These are phyloP conservation scores for Macrolepiota albuminosa DNA, from an alignment of 768 basidiomycete genomes.

Conservation along the genomic window DNA sequence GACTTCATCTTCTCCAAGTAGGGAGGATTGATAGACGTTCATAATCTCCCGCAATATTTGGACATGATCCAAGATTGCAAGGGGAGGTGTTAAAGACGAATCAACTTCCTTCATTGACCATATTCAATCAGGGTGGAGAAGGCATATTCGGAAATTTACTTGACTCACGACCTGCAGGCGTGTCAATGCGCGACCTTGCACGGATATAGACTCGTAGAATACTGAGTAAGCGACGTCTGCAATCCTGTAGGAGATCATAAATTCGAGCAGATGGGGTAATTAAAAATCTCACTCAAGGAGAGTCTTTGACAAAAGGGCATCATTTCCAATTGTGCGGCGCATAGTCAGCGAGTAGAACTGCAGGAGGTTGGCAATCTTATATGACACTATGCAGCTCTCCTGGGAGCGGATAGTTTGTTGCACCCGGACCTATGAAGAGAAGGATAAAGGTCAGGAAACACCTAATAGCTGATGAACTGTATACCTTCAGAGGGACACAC, in stretches of 20 bases:
- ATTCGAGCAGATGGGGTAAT: not conserved
- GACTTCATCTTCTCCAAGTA: constrained; percentile 55
- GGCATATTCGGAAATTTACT: not conserved
- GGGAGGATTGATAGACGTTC: constrained; percentile 82
- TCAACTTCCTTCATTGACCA: constrained; percentile 48
- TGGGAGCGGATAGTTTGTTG: constrained; percentile 91
- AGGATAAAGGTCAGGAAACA: not conserved
- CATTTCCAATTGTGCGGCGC: constrained; percentile 85
- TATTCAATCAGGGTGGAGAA: constrained; percentile 13
- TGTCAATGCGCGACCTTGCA: constrained; percentile 67
- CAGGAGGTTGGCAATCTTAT: constrained; percentile 90
- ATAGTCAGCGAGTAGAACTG: constrained; percentile 95
- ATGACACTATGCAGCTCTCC: constrained; percentile 88
- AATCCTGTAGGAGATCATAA: constrained; percentile 44
- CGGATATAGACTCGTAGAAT: constrained; percentile 85
- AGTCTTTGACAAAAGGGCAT: constrained; percentile 70
- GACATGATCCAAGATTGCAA: constrained; percentile 74
- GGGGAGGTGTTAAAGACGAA: constrained; percentile 65
- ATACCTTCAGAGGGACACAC: constrained; percentile 84
- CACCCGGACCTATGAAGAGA: constrained; percentile 62
- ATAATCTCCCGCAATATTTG: constrained; percentile 87
- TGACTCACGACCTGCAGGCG: constrained; percentile 48
- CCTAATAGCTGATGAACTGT: constrained; percentile 1
- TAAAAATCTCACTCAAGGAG: constrained; percentile 64
- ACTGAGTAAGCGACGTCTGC: constrained; percentile 75